Evolutionary conservation across 2,329 filamentous ascomycete species (phyloP).

Genomic region (Fusarium subglutinans): DNA sequence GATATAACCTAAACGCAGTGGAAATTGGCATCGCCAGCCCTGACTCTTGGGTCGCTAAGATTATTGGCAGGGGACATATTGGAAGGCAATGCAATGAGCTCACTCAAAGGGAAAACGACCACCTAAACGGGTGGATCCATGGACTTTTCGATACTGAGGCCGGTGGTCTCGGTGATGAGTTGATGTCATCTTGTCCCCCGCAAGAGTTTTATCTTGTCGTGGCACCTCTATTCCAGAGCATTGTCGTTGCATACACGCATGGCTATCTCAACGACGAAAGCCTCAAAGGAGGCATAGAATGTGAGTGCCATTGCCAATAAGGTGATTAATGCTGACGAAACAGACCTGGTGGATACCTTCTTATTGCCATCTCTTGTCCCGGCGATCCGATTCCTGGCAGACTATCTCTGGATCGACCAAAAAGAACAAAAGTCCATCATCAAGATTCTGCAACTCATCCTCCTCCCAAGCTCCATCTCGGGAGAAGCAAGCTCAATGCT

Average conservation of each 20-base stretch:
- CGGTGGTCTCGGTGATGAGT: slow-evolving; percentile 78
- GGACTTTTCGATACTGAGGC: slow-evolving; percentile 80
- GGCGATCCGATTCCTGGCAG: slow-evolving; percentile 75
- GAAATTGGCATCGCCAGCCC: slow-evolving; percentile 70
- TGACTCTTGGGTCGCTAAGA: slow-evolving; percentile 74
- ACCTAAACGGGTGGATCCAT: slow-evolving; percentile 78
- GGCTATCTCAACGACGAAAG: slow-evolving; percentile 73
- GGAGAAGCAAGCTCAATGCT: slow-evolving; percentile 78
- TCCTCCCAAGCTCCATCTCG: slow-evolving; percentile 75
- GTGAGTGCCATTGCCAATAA: slow-evolving; percentile 54
- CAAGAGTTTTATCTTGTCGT: slow-evolving; percentile 85
- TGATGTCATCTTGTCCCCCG: slow-evolving; percentile 83
- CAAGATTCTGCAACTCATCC: slow-evolving; percentile 75
- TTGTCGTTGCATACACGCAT: slow-evolving; percentile 73
- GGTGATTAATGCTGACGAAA: slow-evolving; percentile 17
- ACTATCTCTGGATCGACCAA: slow-evolving; percentile 74
- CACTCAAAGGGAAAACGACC: slow-evolving; percentile 69
- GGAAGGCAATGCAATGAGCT: slow-evolving; percentile 68
- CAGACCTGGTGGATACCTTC: slow-evolving; percentile 81
- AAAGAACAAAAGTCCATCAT: slow-evolving; percentile 74
- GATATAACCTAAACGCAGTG: slow-evolving; percentile 71
- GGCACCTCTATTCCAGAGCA: slow-evolving; percentile 80
- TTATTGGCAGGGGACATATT: slow-evolving; percentile 69
- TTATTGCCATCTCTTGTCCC: slow-evolving; percentile 81
- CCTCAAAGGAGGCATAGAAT: slow-evolving; percentile 80